phyloP scores from a whole-genome alignment of 495 filamentous ascomycete genomes.

The Xylaria nigripes region DNA sequence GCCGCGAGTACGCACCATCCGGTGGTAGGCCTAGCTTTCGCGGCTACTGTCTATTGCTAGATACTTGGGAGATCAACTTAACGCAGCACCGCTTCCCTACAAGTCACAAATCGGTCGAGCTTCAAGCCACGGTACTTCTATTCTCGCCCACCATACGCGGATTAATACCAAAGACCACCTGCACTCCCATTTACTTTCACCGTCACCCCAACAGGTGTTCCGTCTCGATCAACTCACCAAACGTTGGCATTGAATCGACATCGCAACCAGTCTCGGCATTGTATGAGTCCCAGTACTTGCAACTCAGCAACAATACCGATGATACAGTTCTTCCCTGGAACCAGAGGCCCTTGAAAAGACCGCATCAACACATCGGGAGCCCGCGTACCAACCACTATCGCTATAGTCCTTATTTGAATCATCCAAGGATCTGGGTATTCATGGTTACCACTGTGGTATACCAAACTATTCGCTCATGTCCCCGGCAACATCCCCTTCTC shows the following conservation, averaged over 20 bases:
- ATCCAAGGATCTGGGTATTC: background rate
- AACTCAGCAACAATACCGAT: background rate
- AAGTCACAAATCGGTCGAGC: slow-evolving; percentile 14
- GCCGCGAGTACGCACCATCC: slow-evolving; percentile 3
- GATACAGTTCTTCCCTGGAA: background rate
- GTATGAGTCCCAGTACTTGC: background rate
- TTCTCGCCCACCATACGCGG: slow-evolving; percentile 9
- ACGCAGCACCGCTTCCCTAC: slow-evolving; percentile 15
- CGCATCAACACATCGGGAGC: background rate
- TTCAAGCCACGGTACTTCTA: slow-evolving; percentile 12
- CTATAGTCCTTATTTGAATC: background rate
- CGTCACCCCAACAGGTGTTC: background rate
- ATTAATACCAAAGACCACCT: slow-evolving; percentile 9
- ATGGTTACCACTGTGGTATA: background rate
- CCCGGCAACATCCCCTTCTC: background rate
- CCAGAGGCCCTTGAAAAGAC: background rate
- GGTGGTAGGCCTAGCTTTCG: slow-evolving; percentile 3
- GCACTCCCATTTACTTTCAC: slow-evolving; percentile 6
- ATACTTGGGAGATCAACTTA: background rate
- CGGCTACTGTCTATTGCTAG: background rate
- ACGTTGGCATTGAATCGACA: background rate
- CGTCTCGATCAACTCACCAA: background rate
- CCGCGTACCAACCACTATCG: background rate
- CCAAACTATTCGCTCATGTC: background rate
- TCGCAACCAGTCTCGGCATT: background rate